Base-by-base conservation (phyloP, 192 early-diverging fungal species). In the Funneliformis mosseae region DNA sequence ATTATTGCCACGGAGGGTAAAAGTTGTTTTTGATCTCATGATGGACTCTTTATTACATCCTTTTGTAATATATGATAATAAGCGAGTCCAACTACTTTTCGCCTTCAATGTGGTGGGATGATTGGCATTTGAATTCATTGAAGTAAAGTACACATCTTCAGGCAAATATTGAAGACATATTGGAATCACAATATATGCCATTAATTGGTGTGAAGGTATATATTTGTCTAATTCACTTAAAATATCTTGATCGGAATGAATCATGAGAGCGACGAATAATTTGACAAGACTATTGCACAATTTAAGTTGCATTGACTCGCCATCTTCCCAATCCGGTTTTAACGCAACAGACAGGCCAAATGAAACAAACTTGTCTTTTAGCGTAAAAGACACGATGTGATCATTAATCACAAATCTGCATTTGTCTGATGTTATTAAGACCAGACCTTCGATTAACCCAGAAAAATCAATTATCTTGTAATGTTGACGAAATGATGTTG, bases 101-200 rank as follows among this genome's bases (percentile, higher is more conserved):
- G 43, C 64, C 70, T 55, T 61, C 74, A 28, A 43, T 72, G 23
- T 77, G 46, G n/a, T 82, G 69, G 14, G 62, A 78, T 27, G 62
- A 78, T 27, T 80, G 10, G 83, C 61, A 33, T 70, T 78, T 28
- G 74, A 76, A 1, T 68, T 43, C n/a, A 82, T 48, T 79, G 83
- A 41, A 78, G 73, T 83, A 80, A 84, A 75, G 74, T 83, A 50
- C 75, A 79, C 77, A 74, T 83, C 66, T 83, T 83, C 68, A 71
- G 42, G 43, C 82, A 86, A 83, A 74, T 87, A 89, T 41, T 88
- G 85, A 18, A 89, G 77, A 27, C 86, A 87, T 60, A 88, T 82
- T 0, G 90, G 90, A 28, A 88, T 84, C 1, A 91, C 62, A 63
- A 91, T 83, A 28, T 85, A 83, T 5, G 83, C 86, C 50, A 91